Evolutionary conservation across 176 grass and related monocot species (phyloP).

Genomic region (Elymus sibiricus): DNA sequence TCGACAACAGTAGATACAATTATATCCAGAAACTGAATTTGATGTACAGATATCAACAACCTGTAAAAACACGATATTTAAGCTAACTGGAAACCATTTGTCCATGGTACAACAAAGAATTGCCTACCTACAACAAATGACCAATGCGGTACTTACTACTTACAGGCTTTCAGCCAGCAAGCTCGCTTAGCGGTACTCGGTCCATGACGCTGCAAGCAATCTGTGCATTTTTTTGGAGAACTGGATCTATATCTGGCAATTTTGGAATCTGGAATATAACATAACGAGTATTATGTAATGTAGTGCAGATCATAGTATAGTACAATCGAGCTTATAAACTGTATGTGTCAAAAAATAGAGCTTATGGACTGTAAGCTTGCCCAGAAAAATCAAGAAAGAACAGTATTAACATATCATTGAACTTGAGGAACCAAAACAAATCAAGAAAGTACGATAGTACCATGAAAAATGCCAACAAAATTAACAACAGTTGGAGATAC

Average conservation of each 20-base stretch:
- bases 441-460: background rate
- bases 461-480: background rate
- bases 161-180: constrained; percentile 57
- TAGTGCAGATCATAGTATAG: constrained; percentile 13
- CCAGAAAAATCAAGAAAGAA: background rate
- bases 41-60: background rate
- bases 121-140: constrained; percentile 33
- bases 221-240: constrained; percentile 68
- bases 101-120: constrained; percentile 39
- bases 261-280: constrained; percentile 80
- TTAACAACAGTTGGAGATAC: background rate
- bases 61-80: background rate
- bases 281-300: background rate
- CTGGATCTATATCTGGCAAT: constrained; percentile 88
- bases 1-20: background rate
- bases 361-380: background rate
- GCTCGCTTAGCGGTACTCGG: constrained; percentile 80
- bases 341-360: background rate
- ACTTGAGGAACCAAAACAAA: background rate
- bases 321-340: background rate
- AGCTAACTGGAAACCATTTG: background rate
- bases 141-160: constrained; percentile 32
- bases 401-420: background rate
- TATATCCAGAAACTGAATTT: constrained; percentile 22
- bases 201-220: constrained; percentile 85